Base-by-base conservation (phyloP, 148 eudicot species). In the Dysphania ambrosioides region DNA sequence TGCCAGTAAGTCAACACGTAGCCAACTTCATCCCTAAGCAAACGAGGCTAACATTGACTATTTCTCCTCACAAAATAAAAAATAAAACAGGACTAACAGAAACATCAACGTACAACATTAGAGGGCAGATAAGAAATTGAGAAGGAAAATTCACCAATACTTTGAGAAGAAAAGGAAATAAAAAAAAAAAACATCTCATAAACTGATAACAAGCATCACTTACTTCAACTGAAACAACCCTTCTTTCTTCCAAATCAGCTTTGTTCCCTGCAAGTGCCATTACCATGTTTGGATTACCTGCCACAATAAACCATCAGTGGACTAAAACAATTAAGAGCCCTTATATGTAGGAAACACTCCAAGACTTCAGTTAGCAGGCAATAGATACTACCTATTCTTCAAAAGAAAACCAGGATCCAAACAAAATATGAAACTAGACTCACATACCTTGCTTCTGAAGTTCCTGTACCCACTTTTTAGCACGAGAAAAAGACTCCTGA, bases 391-490 rank as follows among this genome's bases (percentile, higher is more conserved):
- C 32, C 68, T 31, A 27, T 62, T 58, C 19, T n/a, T 13, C 15
- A 59, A 38, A 65, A 27, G 1, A 57, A 73, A 29, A 35, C 49
- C 59, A 16, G 29, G 64, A 32, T 64, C 4, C 42, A 75, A 66
- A n/a, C 31, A 49, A 58, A 5, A 72, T 36, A 61, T 1, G 12
- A 0, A 71, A 42, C 71, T 10, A 61, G 64, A 36, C 49, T 55
- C 75, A 34, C 68, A 53, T 75, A 94, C 98, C 98, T 91, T 95
- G 98, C 86, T 95, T 95, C 73, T 95, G 97, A 66, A 95, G 89
- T 83, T 95, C 98, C 70, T 95, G 96, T 71, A 95, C 97, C 98
- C 98, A 95, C 80, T 90, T 95, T 87, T 95, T 95, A 47, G 98
- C 98, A 78, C 88, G 85, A 6, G 78, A 64, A 85, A 90, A 95